phyloP scores from a whole-genome alignment of 805 yeast species.

The Clavispora vitiphila region DNA sequence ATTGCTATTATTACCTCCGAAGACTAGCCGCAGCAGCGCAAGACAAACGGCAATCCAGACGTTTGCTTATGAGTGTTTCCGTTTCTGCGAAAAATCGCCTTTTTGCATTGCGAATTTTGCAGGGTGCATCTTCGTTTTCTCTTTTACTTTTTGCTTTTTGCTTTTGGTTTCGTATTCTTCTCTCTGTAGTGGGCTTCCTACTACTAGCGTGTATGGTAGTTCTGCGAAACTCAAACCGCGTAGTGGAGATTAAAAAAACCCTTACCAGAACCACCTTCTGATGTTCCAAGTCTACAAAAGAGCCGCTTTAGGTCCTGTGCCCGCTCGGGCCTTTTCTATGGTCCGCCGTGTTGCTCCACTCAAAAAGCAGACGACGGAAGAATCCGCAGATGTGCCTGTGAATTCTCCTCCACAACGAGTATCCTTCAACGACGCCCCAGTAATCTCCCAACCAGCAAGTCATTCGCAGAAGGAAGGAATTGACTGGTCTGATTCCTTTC shows the following conservation, averaged over 20 bases:
- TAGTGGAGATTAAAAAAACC: no score
- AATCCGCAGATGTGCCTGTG: neutral
- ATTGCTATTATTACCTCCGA: no score
- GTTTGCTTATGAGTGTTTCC: no score
- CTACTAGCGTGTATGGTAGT: neutral
- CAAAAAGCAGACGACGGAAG: neutral
- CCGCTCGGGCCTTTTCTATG: slow-evolving; percentile 9
- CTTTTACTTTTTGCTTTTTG: no score
- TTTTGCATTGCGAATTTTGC: no score
- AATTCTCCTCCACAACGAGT: slow-evolving; percentile 2
- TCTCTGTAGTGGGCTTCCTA: no score
- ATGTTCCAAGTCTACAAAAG: neutral
- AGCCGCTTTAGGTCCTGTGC: neutral
- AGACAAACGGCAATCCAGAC: no score
- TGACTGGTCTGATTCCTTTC: slow-evolving; percentile 86
- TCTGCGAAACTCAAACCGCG: neutral
- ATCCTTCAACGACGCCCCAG: slow-evolving; percentile 22
- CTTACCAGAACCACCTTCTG: neutral
- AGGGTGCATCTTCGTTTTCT: no score
- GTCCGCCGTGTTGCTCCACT: slow-evolving; percentile 13
- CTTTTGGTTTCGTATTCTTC: no score
- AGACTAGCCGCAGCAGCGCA: no score
- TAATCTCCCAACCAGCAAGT: slow-evolving; percentile 10
- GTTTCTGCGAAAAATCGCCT: no score
- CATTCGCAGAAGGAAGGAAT: slow-evolving; percentile 25